These are phyloP conservation scores for Adenanthera pavonina DNA, from an alignment of 306 rosid genomes.

Conservation along the genomic window DNA sequence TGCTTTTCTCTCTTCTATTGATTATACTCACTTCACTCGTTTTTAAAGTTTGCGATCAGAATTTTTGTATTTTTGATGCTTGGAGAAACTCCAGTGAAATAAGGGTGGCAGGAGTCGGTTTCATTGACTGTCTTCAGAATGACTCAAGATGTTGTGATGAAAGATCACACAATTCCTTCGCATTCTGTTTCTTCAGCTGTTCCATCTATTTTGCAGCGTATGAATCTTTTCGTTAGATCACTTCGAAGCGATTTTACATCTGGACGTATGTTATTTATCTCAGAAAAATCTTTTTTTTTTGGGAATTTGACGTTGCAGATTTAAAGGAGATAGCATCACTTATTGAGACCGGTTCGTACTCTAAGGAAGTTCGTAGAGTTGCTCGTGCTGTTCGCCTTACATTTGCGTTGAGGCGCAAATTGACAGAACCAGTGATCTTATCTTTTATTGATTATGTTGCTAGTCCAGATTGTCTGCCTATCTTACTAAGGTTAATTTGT, in stretches of 20 bases:
- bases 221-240: neutral
- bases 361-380: slow-evolving; percentile 72
- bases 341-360: slow-evolving; percentile 70
- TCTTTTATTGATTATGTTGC: slow-evolving; percentile 61
- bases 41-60: neutral
- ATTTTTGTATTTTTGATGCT: neutral
- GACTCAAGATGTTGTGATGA: slow-evolving; percentile 40
- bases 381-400: slow-evolving; percentile 74
- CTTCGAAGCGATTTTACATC: neutral
- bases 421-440: slow-evolving; percentile 57
- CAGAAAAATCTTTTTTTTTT: neutral
- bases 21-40: neutral
- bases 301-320: slow-evolving; percentile 42
- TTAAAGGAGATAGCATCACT: slow-evolving; percentile 75
- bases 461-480: slow-evolving; percentile 53
- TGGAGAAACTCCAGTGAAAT: neutral
- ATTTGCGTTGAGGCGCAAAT: slow-evolving; percentile 64
- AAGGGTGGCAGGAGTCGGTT: neutral
- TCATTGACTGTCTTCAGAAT: neutral
- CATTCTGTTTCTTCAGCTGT: slow-evolving; percentile 32
- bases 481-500: slow-evolving; percentile 65
- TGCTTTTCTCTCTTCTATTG: neutral
- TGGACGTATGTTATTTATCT: neutral
- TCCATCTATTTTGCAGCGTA: slow-evolving; percentile 41
- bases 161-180: slow-evolving; percentile 34